Evolutionary conservation across 805 yeast species (phyloP).

Genomic region (Candida boidinii): DNA sequence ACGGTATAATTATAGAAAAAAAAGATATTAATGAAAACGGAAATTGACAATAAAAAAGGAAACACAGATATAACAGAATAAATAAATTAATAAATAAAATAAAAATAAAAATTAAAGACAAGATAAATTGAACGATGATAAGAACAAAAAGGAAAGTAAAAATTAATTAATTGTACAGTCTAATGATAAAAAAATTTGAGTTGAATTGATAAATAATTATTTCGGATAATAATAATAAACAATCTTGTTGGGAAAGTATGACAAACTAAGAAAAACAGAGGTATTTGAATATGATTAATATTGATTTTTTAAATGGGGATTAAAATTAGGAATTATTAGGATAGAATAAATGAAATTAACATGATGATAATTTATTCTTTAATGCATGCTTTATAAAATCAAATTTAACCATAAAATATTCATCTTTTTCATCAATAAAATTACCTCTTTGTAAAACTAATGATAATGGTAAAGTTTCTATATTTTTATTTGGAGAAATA

Average conservation of each 20-base stretch:
- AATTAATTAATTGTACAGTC: neutral
- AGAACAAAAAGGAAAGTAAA: neutral
- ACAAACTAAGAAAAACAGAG: too few species aligned
- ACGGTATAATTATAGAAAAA: neutral
- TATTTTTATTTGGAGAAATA: conserved; percentile 67
- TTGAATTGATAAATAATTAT: too few species aligned
- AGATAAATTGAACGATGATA: neutral
- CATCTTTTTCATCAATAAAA: conserved; percentile 33
- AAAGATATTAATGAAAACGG: neutral
- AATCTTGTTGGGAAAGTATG: too few species aligned
- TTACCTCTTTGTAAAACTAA: conserved; percentile 38
- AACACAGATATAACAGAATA: neutral
- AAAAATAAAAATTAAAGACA: conserved; percentile 1
- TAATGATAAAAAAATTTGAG: too few species aligned
- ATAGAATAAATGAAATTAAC: too few species aligned
- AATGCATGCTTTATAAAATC: conserved; percentile 62
- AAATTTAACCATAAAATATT: conserved; percentile 38
- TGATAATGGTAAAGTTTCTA: conserved; percentile 54
- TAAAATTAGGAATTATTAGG: too few species aligned
- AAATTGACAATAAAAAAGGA: neutral
- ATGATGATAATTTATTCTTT: conserved; percentile 23
- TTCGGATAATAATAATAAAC: too few species aligned
- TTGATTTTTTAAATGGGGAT: too few species aligned
- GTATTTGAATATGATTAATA: too few species aligned
- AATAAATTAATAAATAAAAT: conserved; percentile 19